phyloP scores from a whole-genome alignment of 441 rosid species.

The Syzygium syzygioides region DNA sequence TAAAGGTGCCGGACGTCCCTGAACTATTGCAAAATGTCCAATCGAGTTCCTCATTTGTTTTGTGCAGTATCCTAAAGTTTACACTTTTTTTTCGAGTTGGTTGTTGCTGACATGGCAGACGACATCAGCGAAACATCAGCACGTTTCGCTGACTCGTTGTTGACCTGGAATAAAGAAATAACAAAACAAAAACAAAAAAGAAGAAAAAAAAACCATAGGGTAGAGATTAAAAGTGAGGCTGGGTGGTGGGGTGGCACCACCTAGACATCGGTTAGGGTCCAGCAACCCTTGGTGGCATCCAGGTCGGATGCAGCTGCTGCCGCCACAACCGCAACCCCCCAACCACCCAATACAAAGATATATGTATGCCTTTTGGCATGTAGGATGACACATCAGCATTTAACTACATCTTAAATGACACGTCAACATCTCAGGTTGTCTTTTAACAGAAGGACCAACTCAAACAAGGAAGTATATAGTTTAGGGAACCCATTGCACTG shows the following conservation, averaged over 20 bases:
- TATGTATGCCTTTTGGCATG: no score
- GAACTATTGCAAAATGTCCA: neutral
- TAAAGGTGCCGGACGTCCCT: neutral
- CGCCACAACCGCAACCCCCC: no score
- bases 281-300: neutral
- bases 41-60: neutral
- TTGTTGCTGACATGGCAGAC: neutral
- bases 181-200: neutral
- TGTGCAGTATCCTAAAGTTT: neutral
- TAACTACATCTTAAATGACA: neutral
- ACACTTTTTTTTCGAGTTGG: neutral
- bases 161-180: neutral
- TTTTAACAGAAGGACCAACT: neutral
- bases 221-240: no score
- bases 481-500: neutral
- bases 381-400: neutral
- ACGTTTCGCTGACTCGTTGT: neutral
- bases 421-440: neutral
- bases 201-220: neutral
- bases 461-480: neutral
- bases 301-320: neutral
- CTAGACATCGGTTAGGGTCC: neutral
- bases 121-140: neutral
- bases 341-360: no score
- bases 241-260: neutral